A percentile compares a stretch with the other conserved stretches of the same genome.
Conservation (phyloP, 2,329 filamentous ascomycete genomes). For the Lasiodiplodia hormozganensis region DNA sequence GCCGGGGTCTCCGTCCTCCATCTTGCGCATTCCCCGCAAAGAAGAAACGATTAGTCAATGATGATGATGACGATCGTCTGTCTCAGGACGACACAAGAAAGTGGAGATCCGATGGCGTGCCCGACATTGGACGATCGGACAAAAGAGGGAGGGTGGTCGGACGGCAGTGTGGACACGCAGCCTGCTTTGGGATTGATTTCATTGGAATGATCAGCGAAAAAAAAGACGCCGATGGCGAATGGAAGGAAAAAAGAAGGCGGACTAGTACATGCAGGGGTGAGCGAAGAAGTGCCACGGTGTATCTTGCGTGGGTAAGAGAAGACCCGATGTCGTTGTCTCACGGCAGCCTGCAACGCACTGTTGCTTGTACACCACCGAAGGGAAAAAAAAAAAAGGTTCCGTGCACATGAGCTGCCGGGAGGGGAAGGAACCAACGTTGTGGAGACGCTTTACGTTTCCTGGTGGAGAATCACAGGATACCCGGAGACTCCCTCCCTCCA, state of each 20-base stretch:
- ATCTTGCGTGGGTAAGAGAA: background rate
- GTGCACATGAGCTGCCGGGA: background rate
- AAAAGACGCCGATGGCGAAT: background rate
- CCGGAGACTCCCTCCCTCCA: background rate
- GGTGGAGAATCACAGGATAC: background rate
- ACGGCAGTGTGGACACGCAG: background rate
- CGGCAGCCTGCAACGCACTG: slow-evolving; percentile 2
- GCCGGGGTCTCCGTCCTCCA: background rate
- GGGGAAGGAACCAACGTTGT: background rate
- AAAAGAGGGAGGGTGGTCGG: background rate
- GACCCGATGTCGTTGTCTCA: background rate
- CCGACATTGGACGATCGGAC: background rate
- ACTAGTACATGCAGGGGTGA: background rate
- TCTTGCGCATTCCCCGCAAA: background rate
- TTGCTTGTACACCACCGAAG: slow-evolving; percentile 1
- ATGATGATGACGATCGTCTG: background rate
- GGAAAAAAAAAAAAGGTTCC: background rate
- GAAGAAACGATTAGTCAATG: background rate
- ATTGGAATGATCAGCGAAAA: background rate
- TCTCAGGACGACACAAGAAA: background rate
- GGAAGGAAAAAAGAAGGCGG: background rate
- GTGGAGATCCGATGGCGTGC: background rate
- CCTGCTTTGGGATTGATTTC: background rate
- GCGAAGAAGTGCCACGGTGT: background rate
- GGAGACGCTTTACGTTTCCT: background rate